phyloP scores from a whole-genome alignment of 148 eudicot species.

The Heliosperma pusillum region DNA sequence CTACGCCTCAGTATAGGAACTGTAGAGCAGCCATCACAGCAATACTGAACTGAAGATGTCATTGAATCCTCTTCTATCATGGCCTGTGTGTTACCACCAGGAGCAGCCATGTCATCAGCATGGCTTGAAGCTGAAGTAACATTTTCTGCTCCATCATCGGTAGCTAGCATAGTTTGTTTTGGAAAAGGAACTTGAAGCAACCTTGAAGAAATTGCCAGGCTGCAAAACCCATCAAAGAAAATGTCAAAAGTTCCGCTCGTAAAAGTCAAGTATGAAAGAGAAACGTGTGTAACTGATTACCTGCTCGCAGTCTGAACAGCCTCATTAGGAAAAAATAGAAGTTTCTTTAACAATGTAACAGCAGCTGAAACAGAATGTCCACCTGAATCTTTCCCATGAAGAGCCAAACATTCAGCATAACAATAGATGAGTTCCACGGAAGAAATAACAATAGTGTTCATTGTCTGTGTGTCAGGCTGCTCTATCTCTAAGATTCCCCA shows the following conservation, averaged over 20 bases:
- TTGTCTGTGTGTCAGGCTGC: constrained; percentile 96
- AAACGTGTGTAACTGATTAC: constrained; percentile 32
- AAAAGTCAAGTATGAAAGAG: constrained; percentile 1
- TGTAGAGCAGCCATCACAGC: constrained; percentile 99
- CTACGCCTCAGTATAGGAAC: constrained; percentile 91
- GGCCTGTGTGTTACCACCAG: constrained; percentile 67
- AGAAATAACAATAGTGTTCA: constrained; percentile 87
- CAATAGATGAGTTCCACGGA: constrained; percentile 95
- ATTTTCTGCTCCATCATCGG: constrained; percentile 71
- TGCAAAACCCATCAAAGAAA: constrained; percentile 31
- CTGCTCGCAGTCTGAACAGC: constrained; percentile 99
- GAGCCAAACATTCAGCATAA: constrained; percentile 96
- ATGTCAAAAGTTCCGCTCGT: constrained; percentile 9
- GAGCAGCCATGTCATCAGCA: constrained; percentile 44
- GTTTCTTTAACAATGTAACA: constrained; percentile 66
- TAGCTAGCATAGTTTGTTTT: constrained; percentile 90
- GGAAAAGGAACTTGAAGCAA: constrained; percentile 99
- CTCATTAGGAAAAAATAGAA: constrained; percentile 79
- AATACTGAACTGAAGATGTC: constrained; percentile 95
- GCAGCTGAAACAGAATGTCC: constrained; percentile 77
- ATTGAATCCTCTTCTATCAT: constrained; percentile 93
- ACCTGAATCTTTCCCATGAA: constrained; percentile 66
- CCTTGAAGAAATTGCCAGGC: constrained; percentile 98
- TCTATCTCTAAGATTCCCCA: constrained; percentile 98
- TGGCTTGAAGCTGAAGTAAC: constrained; percentile 49